Evolutionary conservation across 768 basidiomycete species (phyloP).

Genomic region (Macrolepiota dolichaula): DNA sequence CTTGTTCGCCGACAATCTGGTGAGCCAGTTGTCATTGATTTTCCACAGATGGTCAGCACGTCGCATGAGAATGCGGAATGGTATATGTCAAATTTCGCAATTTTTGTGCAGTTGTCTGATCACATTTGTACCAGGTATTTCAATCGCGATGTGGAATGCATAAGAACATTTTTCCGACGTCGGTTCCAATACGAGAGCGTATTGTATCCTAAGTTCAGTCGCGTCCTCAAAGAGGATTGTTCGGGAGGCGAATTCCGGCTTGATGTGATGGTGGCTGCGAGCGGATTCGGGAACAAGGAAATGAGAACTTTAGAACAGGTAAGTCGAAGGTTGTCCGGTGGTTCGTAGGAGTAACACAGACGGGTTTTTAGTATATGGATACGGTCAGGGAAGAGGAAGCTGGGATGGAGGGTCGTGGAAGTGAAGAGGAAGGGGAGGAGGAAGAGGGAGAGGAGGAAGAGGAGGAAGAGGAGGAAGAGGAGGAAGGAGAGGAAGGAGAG

Average conservation of each 20-base stretch:
- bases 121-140: constrained; percentile 74
- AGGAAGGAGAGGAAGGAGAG: constrained; percentile 19
- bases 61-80: constrained; percentile 97
- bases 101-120: constrained; percentile 12
- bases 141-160: constrained; percentile 97
- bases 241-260: constrained; percentile 62
- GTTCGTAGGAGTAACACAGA: constrained; percentile 10
- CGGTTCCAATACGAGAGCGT: constrained; percentile 91
- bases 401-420: constrained; percentile 22
- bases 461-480: constrained; percentile 22
- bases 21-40: constrained; percentile 92
- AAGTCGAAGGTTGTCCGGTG: constrained; percentile 21
- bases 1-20: constrained; percentile 74
- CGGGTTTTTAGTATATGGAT: constrained; percentile 62
- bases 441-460: constrained; percentile 29
- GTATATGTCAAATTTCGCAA: constrained; percentile 45
- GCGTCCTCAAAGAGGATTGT: constrained; percentile 44
- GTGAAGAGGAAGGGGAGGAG: constrained; percentile 33
- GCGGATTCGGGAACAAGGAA: constrained; percentile 86
- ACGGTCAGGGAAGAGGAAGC: constrained; percentile 25
- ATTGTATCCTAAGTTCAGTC: constrained; percentile 83
- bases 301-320: constrained; percentile 85
- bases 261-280: constrained; percentile 91
- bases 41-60: constrained; percentile 99
- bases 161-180: constrained; percentile 87